Evolutionary conservation across 345 rosid species (phyloP).

Genomic region (Rhizophora apiculata): DNA sequence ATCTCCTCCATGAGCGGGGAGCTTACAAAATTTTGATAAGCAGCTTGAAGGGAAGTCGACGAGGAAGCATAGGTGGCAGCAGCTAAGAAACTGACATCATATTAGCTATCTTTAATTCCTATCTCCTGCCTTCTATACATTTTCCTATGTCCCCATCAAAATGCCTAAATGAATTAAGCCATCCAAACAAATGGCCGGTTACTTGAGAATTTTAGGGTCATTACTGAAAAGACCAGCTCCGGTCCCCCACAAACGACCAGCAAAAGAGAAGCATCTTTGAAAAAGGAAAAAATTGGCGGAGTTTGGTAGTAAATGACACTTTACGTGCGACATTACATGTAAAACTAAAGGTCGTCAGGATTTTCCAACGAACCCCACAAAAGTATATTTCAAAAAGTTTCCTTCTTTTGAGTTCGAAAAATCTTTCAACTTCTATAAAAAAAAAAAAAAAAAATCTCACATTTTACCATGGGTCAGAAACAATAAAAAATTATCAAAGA

Average conservation of each 20-base stretch:
- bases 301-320: too few species aligned
- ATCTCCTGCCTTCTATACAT: background rate
- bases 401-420: too few species aligned
- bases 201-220: conserved; percentile 6
- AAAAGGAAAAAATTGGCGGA: background rate
- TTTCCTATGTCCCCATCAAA: background rate
- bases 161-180: background rate
- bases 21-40: conserved; percentile 1
- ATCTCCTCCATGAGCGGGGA: conserved; percentile 5
- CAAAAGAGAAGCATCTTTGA: background rate
- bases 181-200: background rate
- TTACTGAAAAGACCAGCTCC: background rate
- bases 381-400: too few species aligned
- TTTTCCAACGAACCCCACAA: too few species aligned
- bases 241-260: background rate
- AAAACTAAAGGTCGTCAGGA: too few species aligned
- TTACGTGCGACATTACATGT: too few species aligned
- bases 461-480: too few species aligned
- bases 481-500: too few species aligned
- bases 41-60: conserved; percentile 23
- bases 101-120: background rate
- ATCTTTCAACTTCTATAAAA: too few species aligned
- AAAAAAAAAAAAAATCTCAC: too few species aligned
- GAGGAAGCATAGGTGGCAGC: conserved; percentile 19
- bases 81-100: conserved; percentile 7